phyloP scores from a whole-genome alignment of 768 basidiomycete species.

The Terana coerulea region DNA sequence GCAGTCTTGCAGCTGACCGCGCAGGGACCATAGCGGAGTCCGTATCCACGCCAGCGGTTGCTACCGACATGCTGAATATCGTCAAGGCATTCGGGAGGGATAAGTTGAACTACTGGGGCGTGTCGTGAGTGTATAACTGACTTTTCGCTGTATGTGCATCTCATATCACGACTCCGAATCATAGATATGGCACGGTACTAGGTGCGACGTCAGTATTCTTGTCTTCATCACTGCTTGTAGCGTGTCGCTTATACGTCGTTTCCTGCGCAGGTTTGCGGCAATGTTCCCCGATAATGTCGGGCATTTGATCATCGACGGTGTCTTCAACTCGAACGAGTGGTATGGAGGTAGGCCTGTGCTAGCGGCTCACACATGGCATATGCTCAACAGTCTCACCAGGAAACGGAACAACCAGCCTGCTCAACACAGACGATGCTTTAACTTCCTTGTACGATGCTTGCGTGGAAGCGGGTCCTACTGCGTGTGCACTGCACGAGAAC shows the following conservation, averaged over 20 bases:
- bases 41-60: conserved; percentile 26
- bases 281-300: conserved; percentile 32
- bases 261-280: conserved; percentile 22
- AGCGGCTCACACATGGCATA: neutral
- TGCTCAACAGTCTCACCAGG: neutral
- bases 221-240: neutral
- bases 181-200: conserved; percentile 19
- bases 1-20: conserved; percentile 3
- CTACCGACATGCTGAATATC: conserved; percentile 30
- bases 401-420: neutral
- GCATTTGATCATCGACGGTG: conserved; percentile 28
- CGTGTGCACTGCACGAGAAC: conserved; percentile 21
- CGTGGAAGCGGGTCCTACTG: conserved; percentile 17
- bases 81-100: conserved; percentile 23
- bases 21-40: conserved; percentile 2
- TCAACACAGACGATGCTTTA: conserved; percentile 18
- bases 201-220: conserved; percentile 13
- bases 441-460: conserved; percentile 17
- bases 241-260: neutral
- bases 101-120: conserved; percentile 30
- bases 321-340: conserved; percentile 16
- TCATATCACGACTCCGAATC: neutral
- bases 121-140: conserved; percentile 8
- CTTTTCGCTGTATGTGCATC: neutral
- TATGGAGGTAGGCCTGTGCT: conserved; percentile 10